Conservation (phyloP, 352 stramenopile genomes). For the Phytophthora citricola region DNA sequence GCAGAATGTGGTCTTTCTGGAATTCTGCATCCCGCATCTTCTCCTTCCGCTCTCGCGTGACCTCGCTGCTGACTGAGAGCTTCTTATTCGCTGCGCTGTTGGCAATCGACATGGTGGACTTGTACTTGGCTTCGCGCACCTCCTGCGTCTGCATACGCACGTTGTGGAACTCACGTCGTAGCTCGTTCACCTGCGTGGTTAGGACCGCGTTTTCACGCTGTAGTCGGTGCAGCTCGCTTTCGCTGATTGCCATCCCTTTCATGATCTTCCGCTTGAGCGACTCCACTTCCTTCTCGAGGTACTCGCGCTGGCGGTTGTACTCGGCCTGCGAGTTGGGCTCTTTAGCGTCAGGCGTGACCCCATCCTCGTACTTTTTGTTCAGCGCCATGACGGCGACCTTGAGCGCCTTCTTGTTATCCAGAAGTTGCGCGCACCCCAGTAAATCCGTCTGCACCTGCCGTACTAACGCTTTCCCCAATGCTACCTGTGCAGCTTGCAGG, state of each 20-base stretch:
- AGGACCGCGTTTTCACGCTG: conserved; percentile 86
- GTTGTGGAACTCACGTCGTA: conserved; percentile 83
- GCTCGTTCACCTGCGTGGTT: conserved; percentile 84
- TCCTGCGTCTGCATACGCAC: conserved; percentile 79
- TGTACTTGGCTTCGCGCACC: conserved; percentile 56
- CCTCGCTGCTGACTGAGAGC: conserved; percentile 19
- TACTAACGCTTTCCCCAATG: conserved; percentile 68
- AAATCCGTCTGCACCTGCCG: conserved; percentile 85
- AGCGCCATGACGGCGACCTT: conserved; percentile 82
- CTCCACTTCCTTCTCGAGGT: conserved; percentile 91
- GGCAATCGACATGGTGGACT: conserved; percentile 27
- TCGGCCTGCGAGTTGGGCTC: conserved; percentile 92
- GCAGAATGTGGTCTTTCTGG: conserved; percentile 74
- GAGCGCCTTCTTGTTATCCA: conserved; percentile 83
- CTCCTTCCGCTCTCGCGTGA: conserved; percentile 41
- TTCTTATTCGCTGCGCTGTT: conserved; percentile 32
- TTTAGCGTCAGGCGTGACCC: conserved; percentile 71
- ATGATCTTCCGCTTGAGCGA: conserved; percentile 92
- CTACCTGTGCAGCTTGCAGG: conserved; percentile 69
- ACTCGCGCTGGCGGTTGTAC: conserved; percentile 93
- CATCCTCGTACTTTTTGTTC: conserved; percentile 89
- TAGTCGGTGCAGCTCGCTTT: conserved; percentile 79
- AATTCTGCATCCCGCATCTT: conserved; percentile 73
- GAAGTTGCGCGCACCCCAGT: conserved; percentile 68
- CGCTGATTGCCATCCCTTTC: conserved; percentile 86